A percentile compares a stretch with the other conserved stretches of the same genome.
Evolutionary conservation across 75 land plant genomes (phyloP).

Genomic region (Pinus albicaulis): DNA sequence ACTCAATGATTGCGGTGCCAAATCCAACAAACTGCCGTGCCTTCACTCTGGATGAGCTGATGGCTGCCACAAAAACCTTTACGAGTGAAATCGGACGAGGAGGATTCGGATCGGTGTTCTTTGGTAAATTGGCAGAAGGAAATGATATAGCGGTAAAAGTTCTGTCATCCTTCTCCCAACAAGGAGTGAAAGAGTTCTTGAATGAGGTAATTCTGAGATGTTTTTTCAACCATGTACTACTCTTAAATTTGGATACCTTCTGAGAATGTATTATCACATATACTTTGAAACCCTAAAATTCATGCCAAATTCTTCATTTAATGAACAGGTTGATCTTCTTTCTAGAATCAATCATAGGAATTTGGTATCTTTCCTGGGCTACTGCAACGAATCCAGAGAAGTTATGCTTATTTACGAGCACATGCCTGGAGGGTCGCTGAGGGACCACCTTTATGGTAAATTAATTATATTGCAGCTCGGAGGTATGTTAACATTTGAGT

Average conservation of each 20-base stretch:
- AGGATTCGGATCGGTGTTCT: background rate
- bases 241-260: background rate
- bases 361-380: conserved; percentile 47
- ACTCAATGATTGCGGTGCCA: background rate
- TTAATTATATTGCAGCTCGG: background rate
- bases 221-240: background rate
- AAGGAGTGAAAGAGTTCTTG: conserved; percentile 30
- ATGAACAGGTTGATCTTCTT: conserved; percentile 14
- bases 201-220: conserved; percentile 21
- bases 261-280: too few species aligned
- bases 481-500: background rate
- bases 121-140: conserved; percentile 24
- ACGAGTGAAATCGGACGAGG: background rate
- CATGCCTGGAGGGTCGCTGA: conserved; percentile 56
- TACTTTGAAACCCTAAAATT: too few species aligned
- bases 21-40: background rate
- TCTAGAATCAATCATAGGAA: conserved; percentile 27
- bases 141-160: conserved; percentile 34
- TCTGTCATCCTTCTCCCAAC: conserved; percentile 24
- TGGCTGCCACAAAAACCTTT: background rate
- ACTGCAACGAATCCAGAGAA: conserved; percentile 36
- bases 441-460: conserved; percentile 37
- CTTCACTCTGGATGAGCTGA: background rate
- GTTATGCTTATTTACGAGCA: conserved; percentile 50
- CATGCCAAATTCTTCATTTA: background rate